Percentiles rank a stretch among this genome's conserved stretches.
These are phyloP conservation scores for Umbilicaria muhlenbergii DNA, from an alignment of 495 filamentous ascomycete species.

Conservation along the genomic window DNA sequence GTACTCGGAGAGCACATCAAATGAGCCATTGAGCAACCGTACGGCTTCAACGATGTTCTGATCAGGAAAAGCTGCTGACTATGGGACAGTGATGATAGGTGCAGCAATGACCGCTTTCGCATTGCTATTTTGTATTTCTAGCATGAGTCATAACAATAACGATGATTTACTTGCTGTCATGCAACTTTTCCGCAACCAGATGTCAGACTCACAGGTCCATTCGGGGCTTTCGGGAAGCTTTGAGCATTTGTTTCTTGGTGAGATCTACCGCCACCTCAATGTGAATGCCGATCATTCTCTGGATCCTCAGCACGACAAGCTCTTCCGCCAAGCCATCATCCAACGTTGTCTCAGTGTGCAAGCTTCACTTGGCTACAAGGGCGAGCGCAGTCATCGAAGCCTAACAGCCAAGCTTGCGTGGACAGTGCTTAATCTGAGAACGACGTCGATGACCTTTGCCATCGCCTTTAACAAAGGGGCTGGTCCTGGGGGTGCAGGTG, in stretches of 20 bases:
- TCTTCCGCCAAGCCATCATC: conserved; percentile 51
- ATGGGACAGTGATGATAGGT: conserved; percentile 6
- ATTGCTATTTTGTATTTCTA: conserved; percentile 41
- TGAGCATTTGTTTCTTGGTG: conserved; percentile 38
- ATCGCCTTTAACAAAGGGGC: conserved; percentile 36
- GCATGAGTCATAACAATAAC: conserved; percentile 38
- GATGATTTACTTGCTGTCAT: conserved; percentile 65
- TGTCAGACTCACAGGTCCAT: conserved; percentile 22
- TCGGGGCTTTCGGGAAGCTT: conserved; percentile 14
- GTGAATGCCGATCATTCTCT: conserved; percentile 54
- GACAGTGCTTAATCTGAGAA: conserved; percentile 54
- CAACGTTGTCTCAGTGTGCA: conserved; percentile 56
- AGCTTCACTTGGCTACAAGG: conserved; percentile 49
- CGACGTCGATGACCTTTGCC: conserved; percentile 49
- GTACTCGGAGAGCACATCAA: background rate
- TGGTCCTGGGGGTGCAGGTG: conserved; percentile 19
- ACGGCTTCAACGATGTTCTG: background rate
- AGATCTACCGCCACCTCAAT: conserved; percentile 49
- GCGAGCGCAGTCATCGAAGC: conserved; percentile 38
- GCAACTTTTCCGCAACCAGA: conserved; percentile 34
- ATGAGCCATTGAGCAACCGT: background rate
- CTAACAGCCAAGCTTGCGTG: conserved; percentile 58
- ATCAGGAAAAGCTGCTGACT: conserved; percentile 7
- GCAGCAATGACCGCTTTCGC: conserved; percentile 42
- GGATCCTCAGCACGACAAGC: conserved; percentile 49